phyloP scores from a whole-genome alignment of 768 basidiomycete species.

The Pulveroboletus sp. region DNA sequence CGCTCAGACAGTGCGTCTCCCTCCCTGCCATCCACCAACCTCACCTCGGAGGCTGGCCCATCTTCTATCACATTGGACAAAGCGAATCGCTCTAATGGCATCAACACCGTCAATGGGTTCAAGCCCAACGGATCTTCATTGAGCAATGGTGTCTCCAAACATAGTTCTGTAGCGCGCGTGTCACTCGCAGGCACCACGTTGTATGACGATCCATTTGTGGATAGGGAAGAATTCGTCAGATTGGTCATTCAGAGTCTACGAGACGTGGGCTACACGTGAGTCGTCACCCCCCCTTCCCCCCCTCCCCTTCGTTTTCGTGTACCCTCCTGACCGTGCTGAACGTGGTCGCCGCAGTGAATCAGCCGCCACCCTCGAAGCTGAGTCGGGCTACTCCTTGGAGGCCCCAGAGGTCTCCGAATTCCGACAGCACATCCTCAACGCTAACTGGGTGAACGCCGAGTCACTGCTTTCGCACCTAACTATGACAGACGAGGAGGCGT shows the following conservation, averaged over 20 bases:
- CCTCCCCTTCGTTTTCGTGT: slow-evolving; percentile 8
- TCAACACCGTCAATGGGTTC: slow-evolving; percentile 42
- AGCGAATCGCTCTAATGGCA: slow-evolving; percentile 29
- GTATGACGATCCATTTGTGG: slow-evolving; percentile 73
- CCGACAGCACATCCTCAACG: slow-evolving; percentile 72
- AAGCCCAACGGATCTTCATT: slow-evolving; percentile 35
- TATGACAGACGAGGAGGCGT: slow-evolving; percentile 59
- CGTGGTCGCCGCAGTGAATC: slow-evolving; percentile 57
- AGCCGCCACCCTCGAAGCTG: slow-evolving; percentile 82
- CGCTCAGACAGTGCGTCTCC: slow-evolving; percentile 46
- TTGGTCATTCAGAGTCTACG: slow-evolving; percentile 84
- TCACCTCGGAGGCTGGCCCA: slow-evolving; percentile 46
- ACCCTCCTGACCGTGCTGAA: slow-evolving; percentile 9
- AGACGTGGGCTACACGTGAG: slow-evolving; percentile 79
- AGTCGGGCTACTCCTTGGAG: slow-evolving; percentile 89
- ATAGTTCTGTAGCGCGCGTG: slow-evolving; percentile 53
- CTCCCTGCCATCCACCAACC: slow-evolving; percentile 42
- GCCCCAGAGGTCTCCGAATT: slow-evolving; percentile 73
- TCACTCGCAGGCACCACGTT: slow-evolving; percentile 67
- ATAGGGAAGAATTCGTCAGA: slow-evolving; percentile 88
- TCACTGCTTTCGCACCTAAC: slow-evolving; percentile 63
- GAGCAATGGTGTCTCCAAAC: slow-evolving; percentile 50
- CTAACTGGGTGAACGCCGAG: slow-evolving; percentile 78
- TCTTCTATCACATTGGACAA: slow-evolving; percentile 40
- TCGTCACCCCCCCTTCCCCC: slow-evolving; percentile 1